A percentile compares a stretch with the other conserved stretches of the same genome.
phyloP scores from a whole-genome alignment of 2,329 filamentous ascomycete species.

The Colletotrichum agaves region DNA sequence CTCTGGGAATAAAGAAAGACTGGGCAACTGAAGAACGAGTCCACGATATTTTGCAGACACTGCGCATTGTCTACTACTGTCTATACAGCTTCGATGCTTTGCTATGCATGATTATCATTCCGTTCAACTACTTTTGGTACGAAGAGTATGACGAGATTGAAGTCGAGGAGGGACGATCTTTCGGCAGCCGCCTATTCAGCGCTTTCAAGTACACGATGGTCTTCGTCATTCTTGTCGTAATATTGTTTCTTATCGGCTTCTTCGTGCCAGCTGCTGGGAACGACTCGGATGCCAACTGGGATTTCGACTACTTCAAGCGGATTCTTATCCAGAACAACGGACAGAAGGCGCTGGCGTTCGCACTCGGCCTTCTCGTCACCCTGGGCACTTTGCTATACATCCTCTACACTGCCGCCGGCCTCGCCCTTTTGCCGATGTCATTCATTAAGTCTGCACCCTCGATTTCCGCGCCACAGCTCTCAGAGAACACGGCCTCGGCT shows the following conservation, averaged over 20 bases:
- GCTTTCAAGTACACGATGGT: conserved; percentile 90
- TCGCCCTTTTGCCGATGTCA: conserved; percentile 88
- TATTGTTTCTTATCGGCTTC: conserved; percentile 92
- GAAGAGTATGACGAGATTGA: conserved; percentile 97
- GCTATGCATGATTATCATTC: conserved; percentile 88
- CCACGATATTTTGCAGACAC: conserved; percentile 78
- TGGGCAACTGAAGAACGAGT: conserved; percentile 91
- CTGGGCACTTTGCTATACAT: conserved; percentile 88
- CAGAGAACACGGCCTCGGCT: conserved; percentile 80
- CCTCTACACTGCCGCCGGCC: conserved; percentile 87
- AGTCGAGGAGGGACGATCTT: conserved; percentile 79
- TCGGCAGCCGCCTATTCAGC: conserved; percentile 78
- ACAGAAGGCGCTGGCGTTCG: conserved; percentile 92
- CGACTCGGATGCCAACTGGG: conserved; percentile 72
- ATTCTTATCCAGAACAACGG: conserved; percentile 88
- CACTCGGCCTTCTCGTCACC: conserved; percentile 86
- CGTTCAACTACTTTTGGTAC: conserved; percentile 98
- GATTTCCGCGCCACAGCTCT: conserved; percentile 83
- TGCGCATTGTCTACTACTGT: conserved; percentile 91
- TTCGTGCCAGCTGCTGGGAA: conserved; percentile 86
- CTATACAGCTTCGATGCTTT: conserved; percentile 92
- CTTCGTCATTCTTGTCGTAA: conserved; percentile 82
- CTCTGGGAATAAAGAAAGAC: conserved; percentile 85
- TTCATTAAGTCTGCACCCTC: conserved; percentile 93
- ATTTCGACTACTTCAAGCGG: conserved; percentile 91